Conservation (phyloP, 2,329 filamentous ascomycete genomes). For the Pseudogymnoascus sp. region DNA sequence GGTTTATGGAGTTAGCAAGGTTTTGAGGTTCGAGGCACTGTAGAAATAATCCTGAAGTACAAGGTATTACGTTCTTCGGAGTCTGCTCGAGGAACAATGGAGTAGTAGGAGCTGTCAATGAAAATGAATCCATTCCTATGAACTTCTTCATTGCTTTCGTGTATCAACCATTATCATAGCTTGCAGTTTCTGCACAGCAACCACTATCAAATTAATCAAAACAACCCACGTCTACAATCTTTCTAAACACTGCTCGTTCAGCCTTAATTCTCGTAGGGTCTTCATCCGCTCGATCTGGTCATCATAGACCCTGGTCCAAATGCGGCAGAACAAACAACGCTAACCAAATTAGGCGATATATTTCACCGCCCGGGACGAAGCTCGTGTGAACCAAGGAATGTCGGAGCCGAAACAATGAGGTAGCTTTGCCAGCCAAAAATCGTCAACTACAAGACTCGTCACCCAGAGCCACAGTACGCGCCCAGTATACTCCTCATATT, state of each 20-base stretch:
- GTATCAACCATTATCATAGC: background rate
- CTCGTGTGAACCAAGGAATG: constrained; percentile 1
- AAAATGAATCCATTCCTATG: background rate
- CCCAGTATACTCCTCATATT: background rate
- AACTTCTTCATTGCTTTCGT: background rate
- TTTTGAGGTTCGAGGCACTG: background rate
- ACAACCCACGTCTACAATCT: background rate
- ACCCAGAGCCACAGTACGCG: constrained; percentile 4
- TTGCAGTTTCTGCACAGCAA: background rate
- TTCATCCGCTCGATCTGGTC: background rate
- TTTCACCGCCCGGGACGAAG: background rate
- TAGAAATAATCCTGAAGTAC: background rate
- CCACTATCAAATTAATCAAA: background rate
- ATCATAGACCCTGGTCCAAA: background rate
- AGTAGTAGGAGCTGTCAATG: background rate
- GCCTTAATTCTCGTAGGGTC: background rate
- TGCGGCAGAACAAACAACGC: background rate
- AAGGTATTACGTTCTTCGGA: background rate
- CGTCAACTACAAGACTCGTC: background rate
- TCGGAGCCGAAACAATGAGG: constrained; percentile 7
- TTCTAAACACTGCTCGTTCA: background rate
- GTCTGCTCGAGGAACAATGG: background rate
- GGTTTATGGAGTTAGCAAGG: background rate
- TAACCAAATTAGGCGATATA: background rate
- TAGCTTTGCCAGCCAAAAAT: constrained; percentile 8